These are phyloP conservation scores for Dacryopinax primogenitus DNA, from an alignment of 768 basidiomycete genomes.

Conservation along the genomic window DNA sequence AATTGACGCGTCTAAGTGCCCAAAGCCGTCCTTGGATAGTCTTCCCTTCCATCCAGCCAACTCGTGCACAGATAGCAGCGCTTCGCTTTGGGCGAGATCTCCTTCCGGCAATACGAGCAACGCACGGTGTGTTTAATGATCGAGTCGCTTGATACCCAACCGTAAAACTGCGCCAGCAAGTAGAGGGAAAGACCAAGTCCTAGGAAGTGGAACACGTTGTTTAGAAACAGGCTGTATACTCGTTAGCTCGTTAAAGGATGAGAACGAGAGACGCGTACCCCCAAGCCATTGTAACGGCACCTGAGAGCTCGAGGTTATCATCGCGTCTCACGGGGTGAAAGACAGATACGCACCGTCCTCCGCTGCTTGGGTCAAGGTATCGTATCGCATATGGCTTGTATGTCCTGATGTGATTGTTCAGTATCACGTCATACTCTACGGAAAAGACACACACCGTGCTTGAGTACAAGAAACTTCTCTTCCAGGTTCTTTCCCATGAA, in stretches of 20 bases:
- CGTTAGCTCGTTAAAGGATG: not conserved
- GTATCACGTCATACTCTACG: not conserved
- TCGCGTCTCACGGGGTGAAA: not conserved
- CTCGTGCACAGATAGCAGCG: slow-evolving; percentile 34
- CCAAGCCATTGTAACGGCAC: slow-evolving; percentile 30
- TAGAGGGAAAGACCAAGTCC: slow-evolving; percentile 32
- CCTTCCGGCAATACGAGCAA: slow-evolving; percentile 36
- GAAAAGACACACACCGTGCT: slow-evolving; percentile 21
- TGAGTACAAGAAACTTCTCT: slow-evolving; percentile 33
- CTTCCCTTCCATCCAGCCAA: slow-evolving; percentile 36
- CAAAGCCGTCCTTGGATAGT: slow-evolving; percentile 14
- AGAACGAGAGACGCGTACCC: slow-evolving; percentile 17
- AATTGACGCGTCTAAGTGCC: not conserved
- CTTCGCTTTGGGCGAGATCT: slow-evolving; percentile 32
- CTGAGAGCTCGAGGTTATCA: not conserved
- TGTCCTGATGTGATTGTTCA: slow-evolving; percentile 19
- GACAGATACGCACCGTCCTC: slow-evolving; percentile 27
- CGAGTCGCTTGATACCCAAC: slow-evolving; percentile 28
- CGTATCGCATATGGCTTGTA: slow-evolving; percentile 25
- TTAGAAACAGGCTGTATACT: slow-evolving; percentile 25
- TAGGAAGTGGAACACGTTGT: slow-evolving; percentile 31
- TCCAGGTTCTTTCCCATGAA: slow-evolving; percentile 35
- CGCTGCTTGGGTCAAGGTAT: slow-evolving; percentile 34
- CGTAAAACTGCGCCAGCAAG: slow-evolving; percentile 29
- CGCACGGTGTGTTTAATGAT: slow-evolving; percentile 33